phyloP scores from a whole-genome alignment of 2,329 filamentous ascomycete species.

The Dothidotthia symphoricarpi region DNA sequence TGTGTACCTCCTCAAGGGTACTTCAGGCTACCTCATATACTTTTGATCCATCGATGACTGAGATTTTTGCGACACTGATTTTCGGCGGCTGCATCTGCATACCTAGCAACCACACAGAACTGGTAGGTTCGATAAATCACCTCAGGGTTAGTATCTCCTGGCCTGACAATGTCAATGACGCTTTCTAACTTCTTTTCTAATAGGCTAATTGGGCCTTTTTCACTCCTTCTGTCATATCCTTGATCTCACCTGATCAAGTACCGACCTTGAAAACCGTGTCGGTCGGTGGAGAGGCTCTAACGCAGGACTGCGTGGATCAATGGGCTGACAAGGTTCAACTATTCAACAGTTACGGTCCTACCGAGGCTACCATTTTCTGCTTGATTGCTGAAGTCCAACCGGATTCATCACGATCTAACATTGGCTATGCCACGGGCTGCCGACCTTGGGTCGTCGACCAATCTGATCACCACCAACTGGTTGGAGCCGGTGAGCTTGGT shows the following conservation, averaged over 20 bases:
- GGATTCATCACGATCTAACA: constrained; percentile 4
- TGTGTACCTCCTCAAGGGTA: not conserved
- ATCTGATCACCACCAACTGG: constrained; percentile 13
- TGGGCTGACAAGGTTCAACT: constrained; percentile 2
- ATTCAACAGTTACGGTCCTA: constrained; percentile 5
- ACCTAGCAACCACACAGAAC: not conserved
- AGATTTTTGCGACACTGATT: constrained; percentile 56
- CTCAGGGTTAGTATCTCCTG: not conserved
- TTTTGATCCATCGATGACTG: constrained; percentile 55
- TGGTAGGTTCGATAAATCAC: not conserved
- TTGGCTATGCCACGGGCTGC: constrained; percentile 31
- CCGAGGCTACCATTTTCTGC: constrained; percentile 2
- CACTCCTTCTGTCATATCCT: not conserved
- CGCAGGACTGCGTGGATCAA: constrained; percentile 1
- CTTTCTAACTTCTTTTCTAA: not conserved
- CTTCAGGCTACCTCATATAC: constrained; percentile 58
- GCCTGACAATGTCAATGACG: constrained; percentile 1
- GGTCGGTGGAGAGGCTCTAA: constrained; percentile 41
- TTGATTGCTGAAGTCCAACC: not conserved
- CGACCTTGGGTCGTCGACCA: constrained; percentile 25
- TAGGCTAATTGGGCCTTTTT: not conserved
- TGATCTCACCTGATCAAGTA: not conserved
- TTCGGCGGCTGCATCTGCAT: constrained; percentile 54
- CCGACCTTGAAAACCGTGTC: constrained; percentile 39
- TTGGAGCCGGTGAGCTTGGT: constrained; percentile 11